Evolutionary conservation across 2,329 filamentous ascomycete genomes (phyloP), one percentile per base, ranked within the genome.

Genomic region (Emmonsiellopsis sp.): DNA sequence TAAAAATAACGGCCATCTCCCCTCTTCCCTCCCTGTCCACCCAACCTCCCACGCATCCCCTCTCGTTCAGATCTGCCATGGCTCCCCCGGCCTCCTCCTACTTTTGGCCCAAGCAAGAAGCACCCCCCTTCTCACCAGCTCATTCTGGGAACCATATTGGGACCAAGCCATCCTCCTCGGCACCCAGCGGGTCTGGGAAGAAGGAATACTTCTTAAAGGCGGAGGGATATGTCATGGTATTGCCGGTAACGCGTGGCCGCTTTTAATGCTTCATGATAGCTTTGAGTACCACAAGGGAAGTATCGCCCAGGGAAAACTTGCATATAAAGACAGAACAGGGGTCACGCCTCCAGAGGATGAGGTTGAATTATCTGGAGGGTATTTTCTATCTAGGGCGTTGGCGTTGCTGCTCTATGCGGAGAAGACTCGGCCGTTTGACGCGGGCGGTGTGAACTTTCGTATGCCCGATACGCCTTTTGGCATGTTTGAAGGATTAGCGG

Each of bases 11-110:
- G 71, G 71, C 6, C 69, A 73, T 53, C 61, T 74, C 3, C 70
- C 70, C 2, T 69, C 65, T 45, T 59, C 63, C 4, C 60, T 72
- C 31, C 71, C 71, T 1, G 57, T 60, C 2, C 62, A 58, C 34
- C 57, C 60, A n/a, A 56, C 45, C 6, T 56, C 58, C 3, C 60
- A 58, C 34, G 21, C 55, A 10, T 66, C 63, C 1, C 64, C 65
- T 39, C 63, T 72, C 9, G 66, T 73, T 2, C 71, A 74, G 44
- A 60, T 73, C 36, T 74, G 71, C 36, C 71, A 74, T 52, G 71
- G 71, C 2, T 63, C 64, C 13, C 71, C 71, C 1, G 69, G 68
- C 0, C 55, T 72, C 4, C 58, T 74, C 5, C 53, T 69, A 13
- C 63, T 73, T 5, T 54, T 74, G 21, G 63, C 62, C 1, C 59